Base-by-base conservation (phyloP, 1,139 yeast species). In the Schwanniomyces etchellsii region DNA sequence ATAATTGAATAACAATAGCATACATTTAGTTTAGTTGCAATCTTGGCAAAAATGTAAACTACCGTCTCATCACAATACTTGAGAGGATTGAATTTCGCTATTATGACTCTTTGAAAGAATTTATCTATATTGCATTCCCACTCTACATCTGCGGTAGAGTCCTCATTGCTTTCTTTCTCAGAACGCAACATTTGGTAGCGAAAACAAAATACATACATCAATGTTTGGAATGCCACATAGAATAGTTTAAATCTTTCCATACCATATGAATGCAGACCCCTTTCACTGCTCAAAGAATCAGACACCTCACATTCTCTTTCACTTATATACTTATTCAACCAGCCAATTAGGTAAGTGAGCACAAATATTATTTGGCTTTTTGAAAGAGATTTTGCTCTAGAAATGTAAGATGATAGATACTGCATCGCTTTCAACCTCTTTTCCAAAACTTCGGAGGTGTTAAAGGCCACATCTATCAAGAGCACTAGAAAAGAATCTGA, bases 21-120 rank as follows among this genome's bases (percentile, higher is more conserved):
- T 14, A 86, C 84, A 47, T 86, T 86, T 42, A 88, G 83, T 47
- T 80, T 81, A 42, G 93, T 93, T 2, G 97, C 88, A 30, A 91
- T 77, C 44, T 86, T 82, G 10, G 98, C 97, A 64, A 91, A 91
- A 65, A 89, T 91, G 38, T 80, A 72, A 37, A 89, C 96, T 32
- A 93, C 96, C 11, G 94, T 86, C 47, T 86, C 93, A 50, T 89
- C 91, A 55, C 97, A 88, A 60, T 80, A 91, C 50, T 85, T 84
- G 45, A 93, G 70, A 3, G 98, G 98, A 52, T 91, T 93, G 63
- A 91, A 88, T 48, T 83, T 83, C 13, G 96, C 81, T 26, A 88
- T 73, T 24, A 93, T 79, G 42, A 84, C 74, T 42, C 95, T 69
- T 54, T 85, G 96, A 61, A 89, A 86, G 42, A 91, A 81, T 55